Conservation (phyloP, 441 rosid genomes). For the Francoa sonchifolia region DNA sequence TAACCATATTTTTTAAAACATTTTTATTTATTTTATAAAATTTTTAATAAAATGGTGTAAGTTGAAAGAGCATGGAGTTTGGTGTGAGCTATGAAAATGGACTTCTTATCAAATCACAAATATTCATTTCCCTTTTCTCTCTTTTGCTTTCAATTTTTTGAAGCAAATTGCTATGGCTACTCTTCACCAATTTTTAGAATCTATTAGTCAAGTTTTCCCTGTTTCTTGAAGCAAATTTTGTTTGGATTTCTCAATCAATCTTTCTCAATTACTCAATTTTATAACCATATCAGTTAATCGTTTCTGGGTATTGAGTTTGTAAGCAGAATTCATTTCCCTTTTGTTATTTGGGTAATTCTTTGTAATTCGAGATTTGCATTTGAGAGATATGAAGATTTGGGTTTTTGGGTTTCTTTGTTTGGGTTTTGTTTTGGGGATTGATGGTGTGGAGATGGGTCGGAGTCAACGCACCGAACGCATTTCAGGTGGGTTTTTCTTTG, state of each 20-base stretch:
- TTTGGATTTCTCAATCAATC: conserved; percentile 17
- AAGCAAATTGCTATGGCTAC: no score
- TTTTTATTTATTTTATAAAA: no score
- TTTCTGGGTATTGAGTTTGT: neutral
- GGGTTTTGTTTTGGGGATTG: conserved; percentile 24
- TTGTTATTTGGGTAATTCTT: neutral
- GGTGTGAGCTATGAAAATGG: conserved; percentile 22
- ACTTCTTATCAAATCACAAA: conserved; percentile 18
- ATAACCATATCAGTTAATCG: conserved; percentile 13
- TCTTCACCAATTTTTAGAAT: no score
- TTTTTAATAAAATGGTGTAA: no score
- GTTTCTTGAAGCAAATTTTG: conserved; percentile 14
- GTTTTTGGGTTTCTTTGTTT: conserved; percentile 35
- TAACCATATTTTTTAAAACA: no score
- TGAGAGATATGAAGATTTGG: conserved; percentile 35
- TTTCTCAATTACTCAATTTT: neutral
- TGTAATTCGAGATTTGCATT: no score
- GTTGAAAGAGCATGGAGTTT: no score
- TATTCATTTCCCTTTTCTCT: no score
- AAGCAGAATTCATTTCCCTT: neutral
- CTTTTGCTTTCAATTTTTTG: no score
- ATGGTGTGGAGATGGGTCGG: conserved; percentile 44
- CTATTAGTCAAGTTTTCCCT: no score
- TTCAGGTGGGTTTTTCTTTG: conserved; percentile 39
- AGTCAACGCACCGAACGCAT: conserved; percentile 80